Conservation (phyloP, 1,139 yeast species). For the Saccharomyces hybrid region DNA sequence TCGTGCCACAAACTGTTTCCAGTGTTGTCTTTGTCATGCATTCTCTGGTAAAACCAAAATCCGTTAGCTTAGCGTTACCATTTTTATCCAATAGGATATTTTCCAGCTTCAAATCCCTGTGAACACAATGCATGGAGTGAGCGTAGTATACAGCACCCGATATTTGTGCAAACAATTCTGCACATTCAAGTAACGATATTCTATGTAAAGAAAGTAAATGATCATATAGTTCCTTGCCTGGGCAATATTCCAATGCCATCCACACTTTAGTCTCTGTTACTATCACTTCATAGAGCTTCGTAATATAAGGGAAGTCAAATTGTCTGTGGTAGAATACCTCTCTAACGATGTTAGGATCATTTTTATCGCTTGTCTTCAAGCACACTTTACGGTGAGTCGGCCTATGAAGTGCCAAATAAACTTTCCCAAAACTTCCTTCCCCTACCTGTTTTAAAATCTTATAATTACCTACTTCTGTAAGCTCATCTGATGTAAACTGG, state of each 20-base stretch:
- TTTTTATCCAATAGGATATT: constrained; percentile 70
- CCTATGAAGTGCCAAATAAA: constrained; percentile 72
- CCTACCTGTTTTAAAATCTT: constrained; percentile 65
- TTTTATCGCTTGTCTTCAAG: constrained; percentile 72
- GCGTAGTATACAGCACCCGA: constrained; percentile 78
- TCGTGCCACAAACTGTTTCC: constrained; percentile 88
- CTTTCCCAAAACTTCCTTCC: constrained; percentile 88
- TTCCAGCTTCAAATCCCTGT: constrained; percentile 83
- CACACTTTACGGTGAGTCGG: constrained; percentile 72
- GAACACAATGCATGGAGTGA: constrained; percentile 75
- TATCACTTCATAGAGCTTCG: constrained; percentile 77
- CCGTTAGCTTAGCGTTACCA: constrained; percentile 67
- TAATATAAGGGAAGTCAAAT: constrained; percentile 75
- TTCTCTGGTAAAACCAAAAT: constrained; percentile 91
- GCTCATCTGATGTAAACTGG: constrained; percentile 45
- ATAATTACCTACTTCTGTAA: constrained; percentile 71
- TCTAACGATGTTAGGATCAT: constrained; percentile 82
- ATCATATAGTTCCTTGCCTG: constrained; percentile 79
- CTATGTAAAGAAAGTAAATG: constrained; percentile 52
- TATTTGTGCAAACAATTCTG: constrained; percentile 65
- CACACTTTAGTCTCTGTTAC: constrained; percentile 74
- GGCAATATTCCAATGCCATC: constrained; percentile 85
- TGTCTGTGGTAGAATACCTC: constrained; percentile 87
- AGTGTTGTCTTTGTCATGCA: constrained; percentile 50
- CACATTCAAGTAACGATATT: constrained; percentile 48